Evolutionary conservation across 805 yeast species (phyloP).

Genomic region (Debaryomyces hansenii): DNA sequence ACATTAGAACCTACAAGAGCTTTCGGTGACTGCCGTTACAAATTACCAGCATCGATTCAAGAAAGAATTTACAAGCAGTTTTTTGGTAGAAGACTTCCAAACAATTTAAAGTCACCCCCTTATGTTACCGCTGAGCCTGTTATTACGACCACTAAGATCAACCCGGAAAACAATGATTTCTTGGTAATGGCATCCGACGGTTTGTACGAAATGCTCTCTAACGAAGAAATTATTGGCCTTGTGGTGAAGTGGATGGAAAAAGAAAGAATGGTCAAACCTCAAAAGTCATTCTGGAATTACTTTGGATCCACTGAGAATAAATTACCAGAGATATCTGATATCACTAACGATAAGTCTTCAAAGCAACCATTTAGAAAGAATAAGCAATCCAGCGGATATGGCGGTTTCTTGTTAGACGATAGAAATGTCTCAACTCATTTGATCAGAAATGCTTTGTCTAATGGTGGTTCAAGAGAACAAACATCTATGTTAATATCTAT

Average conservation of each 20-base stretch:
- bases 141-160: conserved; percentile 74
- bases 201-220: conserved; percentile 83
- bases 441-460: conserved; percentile 85
- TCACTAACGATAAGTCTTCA: conserved; percentile 57
- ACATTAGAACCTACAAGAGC: conserved; percentile 94
- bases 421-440: conserved; percentile 89
- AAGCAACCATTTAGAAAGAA: conserved; percentile 75
- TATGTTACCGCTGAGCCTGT: conserved; percentile 97
- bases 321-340: conserved; percentile 63
- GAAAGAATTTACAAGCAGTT: conserved; percentile 69
- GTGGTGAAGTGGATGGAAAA: conserved; percentile 93
- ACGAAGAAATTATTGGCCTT: conserved; percentile 88
- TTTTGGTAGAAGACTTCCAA: conserved; percentile 78
- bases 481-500: conserved; percentile 86
- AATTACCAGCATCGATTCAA: conserved; percentile 77
- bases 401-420: conserved; percentile 68
- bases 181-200: conserved; percentile 95
- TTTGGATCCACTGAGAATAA: conserved; percentile 45
- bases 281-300: conserved; percentile 46
- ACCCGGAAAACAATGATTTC: conserved; percentile 74
- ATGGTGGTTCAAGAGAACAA: conserved; percentile 85
- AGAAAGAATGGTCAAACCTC: conserved; percentile 59
- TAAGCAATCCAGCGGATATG: conserved; percentile 24
- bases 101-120: conserved; percentile 82
- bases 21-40: conserved; percentile 95